These are phyloP conservation scores for Nicotiana benthamiana DNA, from an alignment of 257 asterid genomes.

Conservation along the genomic window DNA sequence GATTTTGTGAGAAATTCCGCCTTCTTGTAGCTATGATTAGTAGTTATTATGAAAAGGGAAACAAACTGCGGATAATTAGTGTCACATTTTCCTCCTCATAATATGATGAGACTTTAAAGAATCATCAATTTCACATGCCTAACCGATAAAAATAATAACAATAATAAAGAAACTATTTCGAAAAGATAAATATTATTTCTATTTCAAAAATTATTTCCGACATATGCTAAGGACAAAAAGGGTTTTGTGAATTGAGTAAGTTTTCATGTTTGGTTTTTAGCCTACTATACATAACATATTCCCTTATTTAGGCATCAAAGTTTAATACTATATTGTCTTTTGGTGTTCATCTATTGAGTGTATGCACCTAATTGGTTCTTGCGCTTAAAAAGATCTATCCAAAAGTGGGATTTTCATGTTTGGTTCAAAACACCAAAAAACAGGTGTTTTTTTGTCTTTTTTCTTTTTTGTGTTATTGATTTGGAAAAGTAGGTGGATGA, in stretches of 20 bases:
- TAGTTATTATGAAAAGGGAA: background rate
- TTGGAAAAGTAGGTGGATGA: background rate
- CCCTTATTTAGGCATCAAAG: background rate
- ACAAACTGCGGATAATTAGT: background rate
- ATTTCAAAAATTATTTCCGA: no score
- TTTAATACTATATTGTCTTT: background rate
- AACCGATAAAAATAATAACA: no score
- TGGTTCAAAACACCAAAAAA: background rate
- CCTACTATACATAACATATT: background rate
- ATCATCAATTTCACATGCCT: background rate
- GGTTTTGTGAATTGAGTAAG: background rate
- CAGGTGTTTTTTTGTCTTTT: background rate
- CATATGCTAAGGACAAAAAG: background rate
- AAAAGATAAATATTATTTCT: no score
- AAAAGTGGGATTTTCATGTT: background rate
- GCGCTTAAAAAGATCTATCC: background rate
- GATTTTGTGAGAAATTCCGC: conserved; percentile 11
- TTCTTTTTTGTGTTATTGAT: background rate
- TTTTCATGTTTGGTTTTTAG: background rate
- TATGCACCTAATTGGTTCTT: background rate
- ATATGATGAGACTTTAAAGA: background rate
- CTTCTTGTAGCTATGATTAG: conserved; percentile 12
- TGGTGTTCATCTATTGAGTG: background rate
- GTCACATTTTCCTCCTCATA: background rate
- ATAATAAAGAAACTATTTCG: no score